Percentiles rank a stretch among this genome's conserved stretches.
These are phyloP conservation scores for Pyrenophora tritici-repentis DNA, from an alignment of 2,329 filamentous ascomycete species.

Conservation along the genomic window DNA sequence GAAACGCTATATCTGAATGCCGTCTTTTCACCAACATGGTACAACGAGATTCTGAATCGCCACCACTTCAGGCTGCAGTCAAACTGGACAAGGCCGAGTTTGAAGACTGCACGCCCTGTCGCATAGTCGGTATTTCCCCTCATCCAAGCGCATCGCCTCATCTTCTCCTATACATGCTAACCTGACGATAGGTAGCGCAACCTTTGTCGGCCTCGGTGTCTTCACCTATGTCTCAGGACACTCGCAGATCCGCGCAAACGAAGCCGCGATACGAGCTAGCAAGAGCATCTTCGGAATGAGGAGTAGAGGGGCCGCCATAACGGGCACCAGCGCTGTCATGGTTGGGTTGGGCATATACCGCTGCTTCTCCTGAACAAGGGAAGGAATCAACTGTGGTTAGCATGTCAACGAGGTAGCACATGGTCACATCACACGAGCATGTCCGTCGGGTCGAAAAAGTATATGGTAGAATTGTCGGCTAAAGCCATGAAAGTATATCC, in stretches of 20 bases:
- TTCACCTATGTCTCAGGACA: slow-evolving; percentile 55
- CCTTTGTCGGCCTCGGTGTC: slow-evolving; percentile 53
- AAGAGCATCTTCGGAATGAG: slow-evolving; percentile 50
- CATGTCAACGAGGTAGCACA: not conserved
- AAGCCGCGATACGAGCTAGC: slow-evolving; percentile 49
- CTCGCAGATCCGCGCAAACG: slow-evolving; percentile 49
- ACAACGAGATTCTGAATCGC: slow-evolving; percentile 9
- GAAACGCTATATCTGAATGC: too few species aligned
- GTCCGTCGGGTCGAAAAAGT: not conserved
- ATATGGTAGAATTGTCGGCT: too few species aligned
- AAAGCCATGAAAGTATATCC: too few species aligned
- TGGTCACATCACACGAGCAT: not conserved
- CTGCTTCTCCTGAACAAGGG: slow-evolving; percentile 38
- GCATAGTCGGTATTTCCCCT: slow-evolving; percentile 64
- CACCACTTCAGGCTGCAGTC: slow-evolving; percentile 38
- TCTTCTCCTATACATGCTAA: not conserved
- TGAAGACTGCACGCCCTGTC: slow-evolving; percentile 73
- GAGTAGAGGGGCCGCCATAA: slow-evolving; percentile 48
- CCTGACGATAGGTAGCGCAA: slow-evolving; percentile 45
- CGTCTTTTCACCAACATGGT: not conserved
- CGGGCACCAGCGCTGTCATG: slow-evolving; percentile 47
- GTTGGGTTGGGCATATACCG: slow-evolving; percentile 53
- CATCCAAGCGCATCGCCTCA: not conserved
- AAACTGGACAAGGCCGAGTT: slow-evolving; percentile 42
- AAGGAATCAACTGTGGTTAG: not conserved